Base-by-base conservation (phyloP, 129 eudicot species). In the Escallonia rubra region DNA sequence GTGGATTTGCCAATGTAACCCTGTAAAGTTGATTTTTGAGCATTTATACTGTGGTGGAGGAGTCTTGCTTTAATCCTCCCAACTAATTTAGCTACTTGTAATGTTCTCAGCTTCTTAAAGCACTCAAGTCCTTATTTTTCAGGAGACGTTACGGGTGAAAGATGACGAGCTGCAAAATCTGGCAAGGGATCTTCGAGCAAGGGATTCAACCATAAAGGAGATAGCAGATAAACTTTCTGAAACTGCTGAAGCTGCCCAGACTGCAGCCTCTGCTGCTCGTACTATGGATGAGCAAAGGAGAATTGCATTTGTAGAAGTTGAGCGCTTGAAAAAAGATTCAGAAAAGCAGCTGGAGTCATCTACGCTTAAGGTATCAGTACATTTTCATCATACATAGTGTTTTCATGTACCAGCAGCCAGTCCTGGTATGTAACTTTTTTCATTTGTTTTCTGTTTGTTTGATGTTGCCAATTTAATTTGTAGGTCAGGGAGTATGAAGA, bases 211-310 rank as follows among this genome's bases (percentile, higher is more conserved):
- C 59, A 85, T 94, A 79, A 90, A 82, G 68, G 96, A 94, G 67
- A 47, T 94, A 70, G 97, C 96, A 42, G 99, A 85, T 61, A 89
- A 94, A 75, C 83, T 94, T 41, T 84, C 97, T n/a, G 97, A 89
- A 71, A 89, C 99, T 42, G 99, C 99, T 69, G 96, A 82, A 71
- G 97, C 99, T 61, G 97, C 97, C 46, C 90, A 82, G 72, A 80
- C 88, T 72, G 99, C 96, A 41, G 97, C 99, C 69, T 84, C 96
- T 82, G 99, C 99, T 76, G 99, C 99, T 79, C 82, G 82, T 76
- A 89, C 87, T 5, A 86, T 94, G 96, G 84, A 94, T 73, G 83
- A 87, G 73, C 99, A 94, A 61, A 80, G 99, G 80, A 86, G 87
- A 81, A 75, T 85, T 61, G 90, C 94, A 52, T 71, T 70, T 78